A percentile compares a stretch with the other conserved stretches of the same genome.
Conservation (phyloP, 306 rosid genomes). For the Dalbergia cultrata region DNA sequence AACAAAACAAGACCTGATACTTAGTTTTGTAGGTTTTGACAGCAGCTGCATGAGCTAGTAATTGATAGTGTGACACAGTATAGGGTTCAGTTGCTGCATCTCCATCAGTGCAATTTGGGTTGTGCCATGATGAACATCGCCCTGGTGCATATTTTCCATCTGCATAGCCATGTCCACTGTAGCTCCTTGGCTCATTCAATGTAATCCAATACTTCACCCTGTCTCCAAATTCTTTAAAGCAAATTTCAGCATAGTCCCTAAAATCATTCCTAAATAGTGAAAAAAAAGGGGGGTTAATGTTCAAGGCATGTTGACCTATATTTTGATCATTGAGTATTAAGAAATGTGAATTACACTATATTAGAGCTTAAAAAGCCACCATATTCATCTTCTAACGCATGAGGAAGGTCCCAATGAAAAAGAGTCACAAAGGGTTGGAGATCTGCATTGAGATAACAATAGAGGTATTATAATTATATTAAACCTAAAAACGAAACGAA, state of each 20-base stretch:
- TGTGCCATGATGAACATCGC: constrained; percentile 57
- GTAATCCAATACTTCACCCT: constrained; percentile 47
- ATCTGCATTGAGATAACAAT: constrained; percentile 29
- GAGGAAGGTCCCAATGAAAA: constrained; percentile 68
- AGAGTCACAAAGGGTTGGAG: constrained; percentile 57
- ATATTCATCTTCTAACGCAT: constrained; percentile 60
- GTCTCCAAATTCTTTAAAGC: constrained; percentile 43
- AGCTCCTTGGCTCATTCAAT: constrained; percentile 26
- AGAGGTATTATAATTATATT: background rate
- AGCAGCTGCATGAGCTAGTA: constrained; percentile 62
- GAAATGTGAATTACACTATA: constrained; percentile 49
- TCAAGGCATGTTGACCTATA: background rate
- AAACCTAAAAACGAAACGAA: background rate
- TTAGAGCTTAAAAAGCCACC: constrained; percentile 54
- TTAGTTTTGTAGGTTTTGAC: constrained; percentile 47
- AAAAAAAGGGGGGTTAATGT: too few relatives aligned
- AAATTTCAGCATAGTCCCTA: constrained; percentile 33
- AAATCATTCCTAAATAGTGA: constrained; percentile 28
- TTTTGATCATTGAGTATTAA: background rate
- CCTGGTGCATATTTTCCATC: background rate
- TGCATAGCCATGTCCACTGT: background rate
- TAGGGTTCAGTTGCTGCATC: constrained; percentile 65
- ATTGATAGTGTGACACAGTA: constrained; percentile 52
- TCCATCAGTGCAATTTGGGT: constrained; percentile 49
- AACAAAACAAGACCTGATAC: constrained; percentile 51